Base-by-base conservation (phyloP, 108 stramenopile species). In the Epithemia pelagica region DNA sequence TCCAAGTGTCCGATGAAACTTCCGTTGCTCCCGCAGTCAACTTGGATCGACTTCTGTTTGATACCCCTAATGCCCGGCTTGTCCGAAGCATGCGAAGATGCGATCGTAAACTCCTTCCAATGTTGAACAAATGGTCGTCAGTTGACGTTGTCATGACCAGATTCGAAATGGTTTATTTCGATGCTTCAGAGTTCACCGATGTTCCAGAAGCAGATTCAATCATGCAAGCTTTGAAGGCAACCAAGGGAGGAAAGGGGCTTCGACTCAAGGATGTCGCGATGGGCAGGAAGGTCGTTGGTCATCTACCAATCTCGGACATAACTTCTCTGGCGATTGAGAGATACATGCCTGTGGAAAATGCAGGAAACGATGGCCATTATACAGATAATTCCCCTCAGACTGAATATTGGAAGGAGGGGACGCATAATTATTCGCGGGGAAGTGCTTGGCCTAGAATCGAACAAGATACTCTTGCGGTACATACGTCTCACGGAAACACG, bases 81-180 rank as follows among this genome's bases (percentile, higher is more conserved):
- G 73, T 89, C 29, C 85, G 92, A 57, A 85, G 83, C 46, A 94
- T 94, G 86, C 79, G 89, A 20, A 76, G 92, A 27, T 94, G 92
- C 68, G 86, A 91, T 61, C 73, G 86, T 15, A 80, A 72, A 30
- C 63, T 87, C 62, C 77, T 86, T 10, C 92, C 92, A 32, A 55
- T 89, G 28, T 65, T 94, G 23, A 77, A 87, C 58, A 69, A 74
- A 22, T 94, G 89, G 89, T 59, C 61, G 25, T 64, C 76, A 29
- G 89, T 94, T 55, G 92, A 94, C 75, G 89, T 84, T 26, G 86
- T 86, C 25, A 70, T 94, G 54, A 94, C 92, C 58, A 81, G 76
- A 19, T 87, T 80, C 59, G 92, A 94, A 71, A 72, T 91, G 33
- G 83, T 94, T 8, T 82, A 73, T 28, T 55, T 66, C 19, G 33